Base-by-base conservation (phyloP, 2,329 filamentous ascomycete genomes). In the Cadophora sp. region DNA sequence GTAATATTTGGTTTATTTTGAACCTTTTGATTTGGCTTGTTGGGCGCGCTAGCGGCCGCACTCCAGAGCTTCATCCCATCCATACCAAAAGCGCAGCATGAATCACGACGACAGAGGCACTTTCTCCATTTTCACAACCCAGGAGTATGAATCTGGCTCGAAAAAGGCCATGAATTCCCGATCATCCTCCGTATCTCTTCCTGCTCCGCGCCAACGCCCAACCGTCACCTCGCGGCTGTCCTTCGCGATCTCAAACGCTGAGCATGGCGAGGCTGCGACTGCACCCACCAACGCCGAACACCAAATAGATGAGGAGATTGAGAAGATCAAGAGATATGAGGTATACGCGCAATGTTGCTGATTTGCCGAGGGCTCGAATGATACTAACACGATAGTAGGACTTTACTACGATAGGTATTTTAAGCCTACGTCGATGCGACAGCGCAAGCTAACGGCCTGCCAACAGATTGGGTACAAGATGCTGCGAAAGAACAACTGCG, bases 261-360 rank as follows among this genome's bases (percentile, higher is more conserved):
- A 93, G 78, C 84, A 84, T 70, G 89, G 88, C 68, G 85, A 89
- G 67, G 81, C 83, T 67, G 80, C 81, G 20, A 81, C 81, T 68
- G 81, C 83, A 59, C 80, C 83, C 13, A 83, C 78, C 41, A 79
- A 83, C 33, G 87, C 84, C 64, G 87, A 92, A 75, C 87, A 90
- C 68, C 88, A 90, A 70, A 93, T 97, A 72, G 91, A 94, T 68
- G 94, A 98, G 77, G 96, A 99, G 81, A 97, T 99, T 77, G 94
- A 92, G 30, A 91, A 97, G 83, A 98, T 99, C 78, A 97, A 97
- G 82, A 88, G 95, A 81, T 99, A 99, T 81, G 96, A 97, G 82
- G 88, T 90, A 78, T 70, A 80, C 70, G 30, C 33, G 36, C 27
- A 59, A 59, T 60, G 68, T 59, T 43, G 18, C 43, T 58, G 39